Percentiles rank a stretch among this genome's conserved stretches.
These are phyloP conservation scores for Globisporangium heterothallicum DNA, from an alignment of 352 stramenopile genomes.

Conservation along the genomic window DNA sequence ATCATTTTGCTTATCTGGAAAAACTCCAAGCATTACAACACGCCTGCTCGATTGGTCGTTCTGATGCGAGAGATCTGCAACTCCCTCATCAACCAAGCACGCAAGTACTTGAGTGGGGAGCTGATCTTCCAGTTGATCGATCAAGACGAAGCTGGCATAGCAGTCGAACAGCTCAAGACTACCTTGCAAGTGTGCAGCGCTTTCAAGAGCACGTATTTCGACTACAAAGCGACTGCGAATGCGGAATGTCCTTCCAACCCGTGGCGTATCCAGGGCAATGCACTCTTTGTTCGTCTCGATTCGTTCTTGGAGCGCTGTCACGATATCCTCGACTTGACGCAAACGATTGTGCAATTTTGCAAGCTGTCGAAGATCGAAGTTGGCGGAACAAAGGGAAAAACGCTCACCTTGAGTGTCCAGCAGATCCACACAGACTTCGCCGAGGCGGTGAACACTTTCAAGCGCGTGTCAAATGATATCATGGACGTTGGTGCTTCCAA, in stretches of 20 bases:
- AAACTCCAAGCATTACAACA: slow-evolving; percentile 99
- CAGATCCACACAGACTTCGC: slow-evolving; percentile 97
- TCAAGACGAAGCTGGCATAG: slow-evolving; percentile 91
- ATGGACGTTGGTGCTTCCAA: slow-evolving; percentile 96
- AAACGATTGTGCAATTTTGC: slow-evolving; percentile 98
- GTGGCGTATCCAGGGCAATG: slow-evolving; percentile 98
- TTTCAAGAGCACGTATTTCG: slow-evolving; percentile 98
- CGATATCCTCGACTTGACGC: slow-evolving; percentile 96
- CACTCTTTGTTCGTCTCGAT: slow-evolving; percentile 96
- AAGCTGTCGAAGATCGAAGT: slow-evolving; percentile 98
- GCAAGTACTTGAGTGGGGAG: slow-evolving; percentile 92
- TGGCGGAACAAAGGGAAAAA: slow-evolving; percentile 96
- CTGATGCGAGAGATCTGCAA: slow-evolving; percentile 98
- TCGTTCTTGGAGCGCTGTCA: slow-evolving; percentile 97
- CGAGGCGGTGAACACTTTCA: slow-evolving; percentile 91
- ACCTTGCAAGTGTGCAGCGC: slow-evolving; percentile 91
- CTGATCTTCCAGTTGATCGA: slow-evolving; percentile 97
- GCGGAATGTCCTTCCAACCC: slow-evolving; percentile 96
- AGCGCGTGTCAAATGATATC: slow-evolving; percentile 96
- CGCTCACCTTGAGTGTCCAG: slow-evolving; percentile 89
- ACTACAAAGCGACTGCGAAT: slow-evolving; percentile 97
- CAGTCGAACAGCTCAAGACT: slow-evolving; percentile 93
- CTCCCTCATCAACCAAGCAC: slow-evolving; percentile 91
- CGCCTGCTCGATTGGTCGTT: slow-evolving; percentile 92
- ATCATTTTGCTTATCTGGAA: slow-evolving; percentile 99